phyloP scores from a whole-genome alignment of 371 early-diverging fungal species.

The Thermomucor indicae-seudaticae region DNA sequence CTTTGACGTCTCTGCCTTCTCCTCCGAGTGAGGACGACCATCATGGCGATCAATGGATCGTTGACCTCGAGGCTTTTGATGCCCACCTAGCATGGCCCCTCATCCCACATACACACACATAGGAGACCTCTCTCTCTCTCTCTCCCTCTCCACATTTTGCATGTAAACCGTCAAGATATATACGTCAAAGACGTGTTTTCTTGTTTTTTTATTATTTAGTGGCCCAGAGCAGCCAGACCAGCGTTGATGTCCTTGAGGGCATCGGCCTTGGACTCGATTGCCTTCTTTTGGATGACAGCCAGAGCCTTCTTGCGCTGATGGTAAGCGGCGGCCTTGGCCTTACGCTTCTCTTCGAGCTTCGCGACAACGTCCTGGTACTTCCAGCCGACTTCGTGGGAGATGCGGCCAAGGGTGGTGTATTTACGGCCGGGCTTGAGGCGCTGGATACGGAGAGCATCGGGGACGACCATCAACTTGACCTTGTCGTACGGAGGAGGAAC shows the following conservation, averaged over 20 bases:
- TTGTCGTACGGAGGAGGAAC: conserved; percentile 97
- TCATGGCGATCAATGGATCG: conserved; percentile 11
- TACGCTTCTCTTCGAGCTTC: conserved; percentile 95
- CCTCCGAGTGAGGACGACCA: conserved; percentile 1
- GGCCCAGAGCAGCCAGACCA: conserved; percentile 31
- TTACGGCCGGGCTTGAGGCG: conserved; percentile 95
- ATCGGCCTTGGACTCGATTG: conserved; percentile 37
- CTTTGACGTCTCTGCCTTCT: background rate
- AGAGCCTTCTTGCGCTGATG: conserved; percentile 77
- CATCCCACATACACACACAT: background rate
- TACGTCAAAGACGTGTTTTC: no score
- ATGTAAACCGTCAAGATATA: no score
- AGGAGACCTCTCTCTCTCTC: background rate
- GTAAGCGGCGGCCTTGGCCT: conserved; percentile 86
- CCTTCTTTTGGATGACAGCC: conserved; percentile 36
- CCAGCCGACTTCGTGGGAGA: conserved; percentile 98
- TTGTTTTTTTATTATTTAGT: conserved; percentile 20
- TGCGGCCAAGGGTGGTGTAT: conserved; percentile 90
- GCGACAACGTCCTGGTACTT: conserved; percentile 95
- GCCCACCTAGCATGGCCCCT: conserved; percentile 8
- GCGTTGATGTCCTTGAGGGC: conserved; percentile 38
- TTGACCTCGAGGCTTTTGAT: conserved; percentile 14
- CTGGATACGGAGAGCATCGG: conserved; percentile 95
- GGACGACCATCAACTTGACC: conserved; percentile 94
- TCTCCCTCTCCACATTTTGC: background rate